Evolutionary conservation across 306 rosid genomes (phyloP).

Genomic region (Dicorynia guianensis): DNA sequence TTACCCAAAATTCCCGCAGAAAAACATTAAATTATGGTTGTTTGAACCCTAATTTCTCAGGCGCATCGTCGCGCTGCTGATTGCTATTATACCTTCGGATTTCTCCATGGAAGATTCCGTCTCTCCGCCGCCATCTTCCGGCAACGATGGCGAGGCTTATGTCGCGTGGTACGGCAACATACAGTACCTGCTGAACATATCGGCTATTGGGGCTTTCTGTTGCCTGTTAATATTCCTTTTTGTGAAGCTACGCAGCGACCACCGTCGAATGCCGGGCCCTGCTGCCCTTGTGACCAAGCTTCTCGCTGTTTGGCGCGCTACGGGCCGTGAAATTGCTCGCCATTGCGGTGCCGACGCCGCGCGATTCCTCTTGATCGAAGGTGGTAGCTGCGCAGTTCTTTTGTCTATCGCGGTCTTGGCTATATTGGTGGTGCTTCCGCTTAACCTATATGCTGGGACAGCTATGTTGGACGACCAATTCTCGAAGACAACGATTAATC

Average conservation of each 20-base stretch:
- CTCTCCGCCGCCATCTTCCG: slow-evolving; percentile 66
- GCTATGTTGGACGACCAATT: slow-evolving; percentile 75
- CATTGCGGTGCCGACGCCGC: slow-evolving; percentile 99
- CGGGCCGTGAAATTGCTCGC: slow-evolving; percentile 81
- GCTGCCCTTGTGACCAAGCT: slow-evolving; percentile 76
- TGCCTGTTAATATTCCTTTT: slow-evolving; percentile 81
- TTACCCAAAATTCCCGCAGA: slow-evolving; percentile 30
- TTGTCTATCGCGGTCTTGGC: slow-evolving; percentile 61
- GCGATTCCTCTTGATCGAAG: slow-evolving; percentile 88
- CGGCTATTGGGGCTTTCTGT: slow-evolving; percentile 78
- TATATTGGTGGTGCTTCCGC: slow-evolving; percentile 65
- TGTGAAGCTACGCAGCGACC: slow-evolving; percentile 96
- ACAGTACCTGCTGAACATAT: slow-evolving; percentile 85
- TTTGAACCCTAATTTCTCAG: slow-evolving; percentile 46
- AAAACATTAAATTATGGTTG: slow-evolving; percentile 23
- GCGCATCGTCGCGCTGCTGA: slow-evolving; percentile 5
- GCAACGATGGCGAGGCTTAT: slow-evolving; percentile 46
- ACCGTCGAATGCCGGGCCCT: slow-evolving; percentile 92
- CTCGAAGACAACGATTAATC: slow-evolving; percentile 81
- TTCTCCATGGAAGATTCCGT: slow-evolving; percentile 44
- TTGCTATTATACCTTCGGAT: slow-evolving; percentile 18
- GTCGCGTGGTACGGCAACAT: slow-evolving; percentile 90
- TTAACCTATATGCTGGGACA: slow-evolving; percentile 74
- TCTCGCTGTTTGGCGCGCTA: slow-evolving; percentile 94
- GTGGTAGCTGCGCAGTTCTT: slow-evolving; percentile 85